A percentile compares a stretch with the other conserved stretches of the same genome.
These are phyloP conservation scores for Eimeria necatrix DNA, from an alignment of 169 alveolate species.

Conservation along the genomic window DNA sequence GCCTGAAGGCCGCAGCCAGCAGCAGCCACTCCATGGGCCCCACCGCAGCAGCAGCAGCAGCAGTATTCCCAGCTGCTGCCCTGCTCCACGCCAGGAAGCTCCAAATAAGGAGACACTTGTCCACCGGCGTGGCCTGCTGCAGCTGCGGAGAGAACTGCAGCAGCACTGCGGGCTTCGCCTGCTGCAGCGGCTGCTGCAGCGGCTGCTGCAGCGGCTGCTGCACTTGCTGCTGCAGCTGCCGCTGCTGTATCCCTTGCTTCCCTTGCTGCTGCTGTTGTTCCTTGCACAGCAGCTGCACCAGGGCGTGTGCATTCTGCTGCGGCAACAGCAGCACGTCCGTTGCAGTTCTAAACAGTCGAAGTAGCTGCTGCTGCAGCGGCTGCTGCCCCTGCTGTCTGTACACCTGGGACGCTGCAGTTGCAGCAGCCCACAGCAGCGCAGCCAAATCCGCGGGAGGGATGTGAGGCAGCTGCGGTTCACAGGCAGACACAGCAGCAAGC, in stretches of 20 bases:
- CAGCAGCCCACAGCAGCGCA: slow-evolving; percentile 59
- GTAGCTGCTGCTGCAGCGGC: slow-evolving; percentile 34
- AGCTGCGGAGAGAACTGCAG: slow-evolving; percentile 6
- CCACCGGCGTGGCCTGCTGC: slow-evolving; percentile 41
- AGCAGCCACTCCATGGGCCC: slow-evolving; percentile 29
- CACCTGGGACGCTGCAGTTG: not conserved
- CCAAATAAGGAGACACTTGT: slow-evolving; percentile 44
- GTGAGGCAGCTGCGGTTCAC: not conserved
- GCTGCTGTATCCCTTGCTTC: not conserved
- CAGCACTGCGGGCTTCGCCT: not conserved
- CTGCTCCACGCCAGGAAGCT: slow-evolving; percentile 20
- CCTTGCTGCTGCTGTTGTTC: not conserved
- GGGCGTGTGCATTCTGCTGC: slow-evolving; percentile 16
- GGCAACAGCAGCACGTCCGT: slow-evolving; percentile 19
- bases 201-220: slow-evolving; percentile 24
- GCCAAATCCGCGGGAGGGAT: slow-evolving; percentile 21
- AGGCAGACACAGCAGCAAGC: slow-evolving; percentile 6
- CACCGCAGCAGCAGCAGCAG: slow-evolving; percentile 1
- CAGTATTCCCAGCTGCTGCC: not conserved
- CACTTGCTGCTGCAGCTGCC: not conserved
- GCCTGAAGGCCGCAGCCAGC: not conserved
- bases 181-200: slow-evolving; percentile 5
- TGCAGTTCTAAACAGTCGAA: not conserved
- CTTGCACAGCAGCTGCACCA: not conserved
- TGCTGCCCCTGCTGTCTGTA: not conserved